phyloP scores from a whole-genome alignment of 2,329 filamentous ascomycete species.

The Hypoxylon sp. region DNA sequence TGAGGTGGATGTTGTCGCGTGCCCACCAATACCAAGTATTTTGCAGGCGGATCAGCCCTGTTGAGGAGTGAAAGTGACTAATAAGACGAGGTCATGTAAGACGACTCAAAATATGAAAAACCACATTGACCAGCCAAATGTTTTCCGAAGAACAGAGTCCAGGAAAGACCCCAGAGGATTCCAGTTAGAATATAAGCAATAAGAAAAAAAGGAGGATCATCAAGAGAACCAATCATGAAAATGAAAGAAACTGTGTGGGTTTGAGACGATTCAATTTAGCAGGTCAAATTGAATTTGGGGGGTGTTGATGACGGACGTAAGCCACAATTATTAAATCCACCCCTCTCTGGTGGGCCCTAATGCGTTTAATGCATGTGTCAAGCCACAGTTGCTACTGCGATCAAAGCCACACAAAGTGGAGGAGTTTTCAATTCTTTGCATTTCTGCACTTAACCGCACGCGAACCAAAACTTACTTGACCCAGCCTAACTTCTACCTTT shows the following conservation, averaged over 20 bases:
- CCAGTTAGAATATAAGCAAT: conserved; percentile 9
- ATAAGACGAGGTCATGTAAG: conserved; percentile 27
- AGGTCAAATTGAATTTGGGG: conserved; percentile 35
- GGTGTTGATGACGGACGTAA: conserved; percentile 18
- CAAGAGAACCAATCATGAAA: conserved; percentile 32
- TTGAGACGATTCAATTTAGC: conserved; percentile 38
- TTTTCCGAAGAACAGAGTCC: conserved; percentile 2
- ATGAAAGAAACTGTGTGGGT: conserved; percentile 33
- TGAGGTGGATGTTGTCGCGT: conserved; percentile 33
- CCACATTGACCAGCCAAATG: conserved; percentile 1
- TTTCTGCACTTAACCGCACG: conserved; percentile 27
- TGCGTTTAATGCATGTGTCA: background rate
- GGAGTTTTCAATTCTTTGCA: conserved; percentile 22
- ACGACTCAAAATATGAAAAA: background rate
- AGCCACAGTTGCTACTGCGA: background rate
- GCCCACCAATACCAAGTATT: conserved; percentile 34
- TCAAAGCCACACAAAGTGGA: conserved; percentile 2
- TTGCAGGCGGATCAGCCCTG: conserved; percentile 30
- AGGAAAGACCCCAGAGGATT: conserved; percentile 1
- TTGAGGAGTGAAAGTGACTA: conserved; percentile 26
- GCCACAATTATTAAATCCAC: background rate
- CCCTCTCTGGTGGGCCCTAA: background rate
- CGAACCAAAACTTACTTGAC: conserved; percentile 7
- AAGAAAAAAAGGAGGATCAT: conserved; percentile 38
- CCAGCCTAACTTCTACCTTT: conserved; percentile 17